These are phyloP conservation scores for Sporothrix inflata DNA, from an alignment of 2,329 filamentous ascomycete species.

Conservation along the genomic window DNA sequence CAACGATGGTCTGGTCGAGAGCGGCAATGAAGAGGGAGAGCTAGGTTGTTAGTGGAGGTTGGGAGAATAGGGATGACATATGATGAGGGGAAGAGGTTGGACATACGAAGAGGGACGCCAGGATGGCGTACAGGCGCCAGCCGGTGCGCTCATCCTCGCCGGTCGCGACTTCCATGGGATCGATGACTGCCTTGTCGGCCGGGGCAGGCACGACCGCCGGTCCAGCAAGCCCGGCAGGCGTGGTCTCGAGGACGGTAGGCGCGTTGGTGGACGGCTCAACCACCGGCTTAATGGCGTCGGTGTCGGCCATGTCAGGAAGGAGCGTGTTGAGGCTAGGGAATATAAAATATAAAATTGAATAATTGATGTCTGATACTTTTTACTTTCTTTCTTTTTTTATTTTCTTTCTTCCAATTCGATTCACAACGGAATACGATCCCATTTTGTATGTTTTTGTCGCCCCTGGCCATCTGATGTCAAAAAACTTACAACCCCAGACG, in stretches of 20 bases:
- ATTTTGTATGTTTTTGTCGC: not conserved
- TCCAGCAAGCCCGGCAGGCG: not conserved
- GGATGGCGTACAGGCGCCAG: constrained; percentile 28
- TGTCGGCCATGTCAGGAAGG: constrained; percentile 3
- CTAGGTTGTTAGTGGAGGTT: constrained; percentile 3
- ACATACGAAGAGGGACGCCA: constrained; percentile 27
- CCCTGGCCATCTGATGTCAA: not conserved
- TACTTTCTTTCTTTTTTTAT: not conserved
- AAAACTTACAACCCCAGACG: not conserved
- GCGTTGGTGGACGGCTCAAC: not conserved
- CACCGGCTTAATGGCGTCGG: not conserved
- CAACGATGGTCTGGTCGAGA: constrained; percentile 47
- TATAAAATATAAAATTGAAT: not conserved
- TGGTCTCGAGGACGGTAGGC: constrained; percentile 11
- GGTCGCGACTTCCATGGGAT: constrained; percentile 14
- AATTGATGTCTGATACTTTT: not conserved
- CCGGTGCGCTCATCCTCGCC: not conserved
- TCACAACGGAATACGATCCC: not conserved
- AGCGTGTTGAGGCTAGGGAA: not conserved
- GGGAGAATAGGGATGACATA: too few species aligned
- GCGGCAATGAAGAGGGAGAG: constrained; percentile 56
- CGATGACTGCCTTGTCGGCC: not conserved
- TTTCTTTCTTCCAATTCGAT: not conserved
- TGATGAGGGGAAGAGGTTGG: not conserved
- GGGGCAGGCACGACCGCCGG: constrained; percentile 20